Evolutionary conservation across 768 basidiomycete genomes (phyloP).

Genomic region (Suillus brevipes): DNA sequence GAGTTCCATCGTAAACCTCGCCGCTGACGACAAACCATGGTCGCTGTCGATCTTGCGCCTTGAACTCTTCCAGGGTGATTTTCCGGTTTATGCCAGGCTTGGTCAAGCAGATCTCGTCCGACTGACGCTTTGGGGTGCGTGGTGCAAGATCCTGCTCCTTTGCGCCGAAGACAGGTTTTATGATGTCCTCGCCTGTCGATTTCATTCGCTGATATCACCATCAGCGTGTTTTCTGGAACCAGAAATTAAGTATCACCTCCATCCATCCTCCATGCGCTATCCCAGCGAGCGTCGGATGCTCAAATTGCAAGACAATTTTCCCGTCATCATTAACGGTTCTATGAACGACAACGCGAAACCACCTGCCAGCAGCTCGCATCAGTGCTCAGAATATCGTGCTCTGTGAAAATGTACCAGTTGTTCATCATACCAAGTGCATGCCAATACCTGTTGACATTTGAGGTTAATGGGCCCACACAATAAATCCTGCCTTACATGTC

Average conservation of each 20-base stretch:
- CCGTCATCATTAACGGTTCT: constrained; percentile 29
- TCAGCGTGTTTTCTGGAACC: neutral
- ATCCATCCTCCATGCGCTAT: constrained; percentile 57
- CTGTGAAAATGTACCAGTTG: constrained; percentile 32
- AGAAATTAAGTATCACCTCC: constrained; percentile 35
- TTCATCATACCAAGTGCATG: constrained; percentile 67
- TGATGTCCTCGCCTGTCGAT: constrained; percentile 42
- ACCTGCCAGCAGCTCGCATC: constrained; percentile 33
- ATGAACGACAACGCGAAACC: constrained; percentile 57
- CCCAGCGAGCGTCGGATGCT: constrained; percentile 59
- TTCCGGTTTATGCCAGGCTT: constrained; percentile 44
- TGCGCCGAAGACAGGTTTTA: constrained; percentile 40
- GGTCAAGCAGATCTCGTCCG: constrained; percentile 40
- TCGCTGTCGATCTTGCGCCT: constrained; percentile 34
- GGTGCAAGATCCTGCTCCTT: neutral
- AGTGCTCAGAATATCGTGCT: neutral
- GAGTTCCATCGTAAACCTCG: constrained; percentile 55
- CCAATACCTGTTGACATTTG: constrained; percentile 35
- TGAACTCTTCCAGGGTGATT: constrained; percentile 46
- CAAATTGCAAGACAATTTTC: constrained; percentile 41
- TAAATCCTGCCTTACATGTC: constrained; percentile 43
- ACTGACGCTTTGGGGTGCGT: neutral
- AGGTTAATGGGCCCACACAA: constrained; percentile 13
- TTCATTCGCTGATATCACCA: constrained; percentile 41
- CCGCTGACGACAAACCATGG: constrained; percentile 58